Percentiles rank a stretch among this genome's conserved stretches.
These are phyloP conservation scores for Penicillium dipodomyicola DNA, from an alignment of 495 filamentous ascomycete species.

Conservation along the genomic window DNA sequence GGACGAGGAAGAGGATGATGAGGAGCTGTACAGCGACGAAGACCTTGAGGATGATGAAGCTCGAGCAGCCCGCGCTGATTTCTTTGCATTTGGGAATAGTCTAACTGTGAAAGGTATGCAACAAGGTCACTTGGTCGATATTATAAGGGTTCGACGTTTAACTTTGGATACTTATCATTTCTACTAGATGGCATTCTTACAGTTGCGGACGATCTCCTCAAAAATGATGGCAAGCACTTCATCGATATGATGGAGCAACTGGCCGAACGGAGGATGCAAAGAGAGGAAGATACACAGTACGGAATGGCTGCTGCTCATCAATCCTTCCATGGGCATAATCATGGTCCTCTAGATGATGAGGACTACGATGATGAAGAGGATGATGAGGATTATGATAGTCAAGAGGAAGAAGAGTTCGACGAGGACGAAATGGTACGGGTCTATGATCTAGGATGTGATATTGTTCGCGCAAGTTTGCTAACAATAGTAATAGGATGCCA, in stretches of 20 bases:
- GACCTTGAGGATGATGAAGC: slow-evolving; percentile 53
- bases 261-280: slow-evolving; percentile 93
- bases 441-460: slow-evolving; percentile 11
- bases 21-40: slow-evolving; percentile 56
- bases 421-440: slow-evolving; percentile 75
- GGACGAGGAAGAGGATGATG: slow-evolving; percentile 47
- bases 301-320: slow-evolving; percentile 57
- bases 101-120: slow-evolving; percentile 89
- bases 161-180: slow-evolving; percentile 27
- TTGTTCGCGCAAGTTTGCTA: slow-evolving; percentile 10
- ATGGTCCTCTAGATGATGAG: slow-evolving; percentile 68
- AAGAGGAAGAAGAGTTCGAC: slow-evolving; percentile 82
- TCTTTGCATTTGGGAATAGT: slow-evolving; percentile 97
- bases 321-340: slow-evolving; percentile 61
- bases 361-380: slow-evolving; percentile 70
- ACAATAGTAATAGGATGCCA: slow-evolving; percentile 64
- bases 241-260: slow-evolving; percentile 99
- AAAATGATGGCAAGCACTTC: slow-evolving; percentile 99
- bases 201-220: slow-evolving; percentile 95
- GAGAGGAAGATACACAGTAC: slow-evolving; percentile 86
- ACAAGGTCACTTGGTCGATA: slow-evolving; percentile 3
- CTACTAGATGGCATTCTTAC: slow-evolving; percentile 89
- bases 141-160: not conserved
- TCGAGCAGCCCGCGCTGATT: slow-evolving; percentile 61
- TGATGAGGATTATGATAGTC: slow-evolving; percentile 83